Percentiles rank a stretch among this genome's conserved stretches.
These are phyloP conservation scores for Leptographium lundbergii DNA, from an alignment of 2,329 filamentous ascomycete species.

Conservation along the genomic window DNA sequence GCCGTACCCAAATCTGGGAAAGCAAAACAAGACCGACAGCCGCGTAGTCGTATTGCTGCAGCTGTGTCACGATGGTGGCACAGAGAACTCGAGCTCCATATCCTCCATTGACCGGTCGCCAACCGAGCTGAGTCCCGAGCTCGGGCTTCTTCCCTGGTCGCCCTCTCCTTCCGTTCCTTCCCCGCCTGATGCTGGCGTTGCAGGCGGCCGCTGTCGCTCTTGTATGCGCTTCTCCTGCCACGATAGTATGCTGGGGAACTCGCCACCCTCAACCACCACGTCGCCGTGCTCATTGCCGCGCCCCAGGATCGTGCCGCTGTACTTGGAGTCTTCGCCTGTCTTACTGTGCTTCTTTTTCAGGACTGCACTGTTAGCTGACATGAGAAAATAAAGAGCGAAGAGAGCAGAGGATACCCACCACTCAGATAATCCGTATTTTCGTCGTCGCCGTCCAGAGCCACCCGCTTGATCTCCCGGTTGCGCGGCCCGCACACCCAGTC, in stretches of 20 bases:
- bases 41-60: not conserved
- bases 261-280: conserved; percentile 67
- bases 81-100: conserved; percentile 29
- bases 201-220: conserved; percentile 14
- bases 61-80: not conserved
- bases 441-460: conserved; percentile 57
- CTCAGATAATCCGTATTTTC: conserved; percentile 59
- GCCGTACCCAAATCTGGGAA: not conserved
- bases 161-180: conserved; percentile 3
- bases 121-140: conserved; percentile 45
- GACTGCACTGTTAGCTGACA: conserved; percentile 28
- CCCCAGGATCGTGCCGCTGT: conserved; percentile 73
- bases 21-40: conserved; percentile 5
- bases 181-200: conserved; percentile 5
- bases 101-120: conserved; percentile 33
- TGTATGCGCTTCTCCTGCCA: conserved; percentile 38
- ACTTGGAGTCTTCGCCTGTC: conserved; percentile 74
- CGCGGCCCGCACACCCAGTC: conserved; percentile 63
- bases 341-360: conserved; percentile 91
- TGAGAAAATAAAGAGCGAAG: not conserved
- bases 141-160: conserved; percentile 29
- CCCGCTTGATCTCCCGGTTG: conserved; percentile 68
- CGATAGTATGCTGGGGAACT: conserved; percentile 50
- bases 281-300: conserved; percentile 54
- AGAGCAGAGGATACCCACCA: conserved; percentile 28